Evolutionary conservation across 257 asterid genomes (phyloP).

Genomic region (Plantago major): DNA sequence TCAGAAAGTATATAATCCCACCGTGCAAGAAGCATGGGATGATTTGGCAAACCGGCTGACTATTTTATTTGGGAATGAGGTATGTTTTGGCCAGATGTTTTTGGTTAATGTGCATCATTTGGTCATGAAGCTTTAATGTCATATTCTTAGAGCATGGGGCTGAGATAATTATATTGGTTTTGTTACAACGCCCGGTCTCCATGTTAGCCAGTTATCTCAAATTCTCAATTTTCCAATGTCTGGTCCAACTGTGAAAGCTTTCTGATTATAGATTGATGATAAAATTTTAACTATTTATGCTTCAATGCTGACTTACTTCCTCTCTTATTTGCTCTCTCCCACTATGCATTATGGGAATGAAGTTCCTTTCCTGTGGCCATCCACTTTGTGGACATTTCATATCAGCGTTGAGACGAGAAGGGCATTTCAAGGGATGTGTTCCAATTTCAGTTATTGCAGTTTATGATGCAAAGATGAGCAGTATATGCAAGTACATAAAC

Average conservation of each 20-base stretch:
- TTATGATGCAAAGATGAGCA: conserved; percentile 58
- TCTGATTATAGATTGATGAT: neutral
- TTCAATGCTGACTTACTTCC: too few relatives aligned
- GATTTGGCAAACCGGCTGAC: conserved; percentile 62
- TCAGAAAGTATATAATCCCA: conserved; percentile 54
- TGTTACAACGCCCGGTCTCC: neutral
- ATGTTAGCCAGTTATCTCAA: too few relatives aligned
- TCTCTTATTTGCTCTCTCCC: too few relatives aligned
- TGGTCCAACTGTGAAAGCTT: too few relatives aligned
- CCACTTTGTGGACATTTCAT: conserved; percentile 89
- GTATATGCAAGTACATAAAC: conserved; percentile 67
- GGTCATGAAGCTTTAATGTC: too few relatives aligned
- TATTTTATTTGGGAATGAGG: conserved; percentile 72
- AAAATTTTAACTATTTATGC: too few relatives aligned
- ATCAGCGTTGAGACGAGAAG: conserved; percentile 65
- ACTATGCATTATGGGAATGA: conserved; percentile 27
- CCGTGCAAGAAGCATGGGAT: conserved; percentile 70
- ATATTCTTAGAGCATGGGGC: too few relatives aligned
- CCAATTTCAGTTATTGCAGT: conserved; percentile 73
- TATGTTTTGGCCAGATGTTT: conserved; percentile 24
- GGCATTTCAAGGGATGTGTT: conserved; percentile 50
- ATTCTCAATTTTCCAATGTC: too few relatives aligned
- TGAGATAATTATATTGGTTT: neutral
- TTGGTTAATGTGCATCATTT: neutral
- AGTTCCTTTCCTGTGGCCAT: conserved; percentile 70